Evolutionary conservation across 805 yeast genomes (phyloP).

Genomic region (Sugiyamaella valdiviana): DNA sequence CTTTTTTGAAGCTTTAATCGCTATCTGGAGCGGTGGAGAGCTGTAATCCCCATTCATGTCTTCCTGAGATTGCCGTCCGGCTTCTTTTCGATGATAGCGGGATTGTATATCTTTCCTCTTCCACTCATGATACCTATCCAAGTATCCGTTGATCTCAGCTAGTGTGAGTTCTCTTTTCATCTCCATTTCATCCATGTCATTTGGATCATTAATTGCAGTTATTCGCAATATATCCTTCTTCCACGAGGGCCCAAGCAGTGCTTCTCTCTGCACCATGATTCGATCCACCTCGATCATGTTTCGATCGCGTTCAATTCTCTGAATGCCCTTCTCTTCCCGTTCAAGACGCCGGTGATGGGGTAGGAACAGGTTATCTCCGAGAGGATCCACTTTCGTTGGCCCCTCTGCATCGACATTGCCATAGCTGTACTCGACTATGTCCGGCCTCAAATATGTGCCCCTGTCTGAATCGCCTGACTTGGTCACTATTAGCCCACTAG

Average conservation of each 20-base stretch:
- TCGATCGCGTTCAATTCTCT: slow-evolving; percentile 46
- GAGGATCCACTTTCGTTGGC: slow-evolving; percentile 34
- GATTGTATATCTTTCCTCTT: slow-evolving; percentile 9
- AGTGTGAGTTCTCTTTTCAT: slow-evolving; percentile 49
- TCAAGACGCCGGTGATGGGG: slow-evolving; percentile 54
- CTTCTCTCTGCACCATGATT: slow-evolving; percentile 36
- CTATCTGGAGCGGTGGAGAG: too few relatives aligned
- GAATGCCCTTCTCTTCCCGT: slow-evolving; percentile 58
- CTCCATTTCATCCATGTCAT: slow-evolving; percentile 45
- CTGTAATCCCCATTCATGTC: neutral
- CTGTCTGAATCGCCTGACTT: neutral
- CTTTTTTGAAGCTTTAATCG: neutral
- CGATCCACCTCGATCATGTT: slow-evolving; percentile 53
- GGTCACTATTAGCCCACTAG: neutral
- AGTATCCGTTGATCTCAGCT: slow-evolving; percentile 37
- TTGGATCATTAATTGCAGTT: slow-evolving; percentile 44
- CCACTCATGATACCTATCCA: slow-evolving; percentile 24
- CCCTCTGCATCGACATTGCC: neutral
- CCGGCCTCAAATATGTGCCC: neutral
- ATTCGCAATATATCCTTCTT: slow-evolving; percentile 38
- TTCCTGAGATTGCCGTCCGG: too few relatives aligned
- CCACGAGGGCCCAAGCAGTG: slow-evolving; percentile 46
- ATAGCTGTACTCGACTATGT: neutral
- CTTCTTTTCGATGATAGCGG: neutral
- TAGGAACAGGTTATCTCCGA: slow-evolving; percentile 41